Base-by-base conservation (phyloP, 345 rosid genomes). In the Populus nigra region DNA sequence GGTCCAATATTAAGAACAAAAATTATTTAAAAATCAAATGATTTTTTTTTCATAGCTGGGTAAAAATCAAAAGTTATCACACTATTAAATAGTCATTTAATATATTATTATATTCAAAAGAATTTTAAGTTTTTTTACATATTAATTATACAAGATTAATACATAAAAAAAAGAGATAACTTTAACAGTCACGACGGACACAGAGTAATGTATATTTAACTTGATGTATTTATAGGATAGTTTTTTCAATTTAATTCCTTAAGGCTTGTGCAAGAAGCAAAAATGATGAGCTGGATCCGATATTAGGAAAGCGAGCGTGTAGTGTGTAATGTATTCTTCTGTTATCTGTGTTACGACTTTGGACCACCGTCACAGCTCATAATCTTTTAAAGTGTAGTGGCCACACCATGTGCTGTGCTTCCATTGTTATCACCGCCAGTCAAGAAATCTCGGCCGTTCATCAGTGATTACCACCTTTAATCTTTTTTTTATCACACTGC, bases 361-460 rank as follows among this genome's bases (percentile, higher is more conserved):
- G 91, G 91, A 86, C 89, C 89, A 88, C 86, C 89, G 81, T 85
- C 88, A 78, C 91, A 86, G 86, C 88, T 86, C 82, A 84, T 73
- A 55, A 11, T n/a, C 36, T 23, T 45, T 43, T 8, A 43, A 57
- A 77, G 49, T 33, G 41, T n/a, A 2, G 75, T 75, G 67, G 59
- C 49, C 69, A 61, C 35, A 35, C 73, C 76, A 45, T 71, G 81
- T 61, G 71, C 41, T 12, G 76, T 35, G 78, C 31, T 18, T 27
- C 0, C 84, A 63, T 59, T 8, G 5, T 11, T 1, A 47, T 22
- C 8, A 23, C 61, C 27, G 70, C 71, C 12, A 22, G 23, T n/a
- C 68, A 8, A 22, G 59, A 23, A 65, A 85, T 76, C 81, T 39
- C 6, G 17, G 22, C 79, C 86, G 63, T 41, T 53, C 29, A 43